phyloP scores from a whole-genome alignment of 2,329 filamentous ascomycete species.

The Pseudomassariella vexata region DNA sequence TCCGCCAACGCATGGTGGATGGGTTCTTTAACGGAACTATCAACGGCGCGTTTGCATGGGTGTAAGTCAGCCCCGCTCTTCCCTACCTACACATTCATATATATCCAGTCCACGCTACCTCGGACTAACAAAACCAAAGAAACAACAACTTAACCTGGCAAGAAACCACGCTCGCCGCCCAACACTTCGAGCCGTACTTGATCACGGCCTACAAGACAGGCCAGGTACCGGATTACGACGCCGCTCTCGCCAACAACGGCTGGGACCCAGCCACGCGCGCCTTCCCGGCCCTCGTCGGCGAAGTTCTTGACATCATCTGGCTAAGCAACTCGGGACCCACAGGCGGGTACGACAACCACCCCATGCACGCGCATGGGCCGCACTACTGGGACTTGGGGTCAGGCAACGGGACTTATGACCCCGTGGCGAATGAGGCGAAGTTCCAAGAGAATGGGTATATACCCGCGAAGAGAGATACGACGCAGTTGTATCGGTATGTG shows the following conservation, averaged over 20 bases:
- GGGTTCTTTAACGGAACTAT: slow-evolving; percentile 22
- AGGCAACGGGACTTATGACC: slow-evolving; percentile 47
- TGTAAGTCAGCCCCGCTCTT: slow-evolving; percentile 20
- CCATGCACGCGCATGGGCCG: slow-evolving; percentile 49
- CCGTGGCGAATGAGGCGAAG: slow-evolving; percentile 38
- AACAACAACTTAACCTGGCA: slow-evolving; percentile 41
- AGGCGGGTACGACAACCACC: slow-evolving; percentile 40
- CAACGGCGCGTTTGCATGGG: slow-evolving; percentile 28
- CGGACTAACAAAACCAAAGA: slow-evolving; percentile 7
- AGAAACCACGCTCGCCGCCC: slow-evolving; percentile 20
- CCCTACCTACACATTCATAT: not conserved
- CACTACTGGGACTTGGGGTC: slow-evolving; percentile 49
- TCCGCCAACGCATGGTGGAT: slow-evolving; percentile 31
- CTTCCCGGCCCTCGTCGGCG: slow-evolving; percentile 47
- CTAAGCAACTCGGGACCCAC: slow-evolving; percentile 31
- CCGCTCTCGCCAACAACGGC: slow-evolving; percentile 41
- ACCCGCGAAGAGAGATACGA: slow-evolving; percentile 39
- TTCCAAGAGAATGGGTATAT: slow-evolving; percentile 24
- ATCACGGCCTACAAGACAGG: slow-evolving; percentile 46
- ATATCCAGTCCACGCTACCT: not conserved
- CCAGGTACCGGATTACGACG: slow-evolving; percentile 45
- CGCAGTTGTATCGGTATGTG: slow-evolving; percentile 50
- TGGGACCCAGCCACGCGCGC: slow-evolving; percentile 46
- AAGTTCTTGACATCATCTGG: slow-evolving; percentile 49
- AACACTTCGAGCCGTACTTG: slow-evolving; percentile 36